Evolutionary conservation across 129 eudicot species (phyloP).

Genomic region (Calendula officinalis): DNA sequence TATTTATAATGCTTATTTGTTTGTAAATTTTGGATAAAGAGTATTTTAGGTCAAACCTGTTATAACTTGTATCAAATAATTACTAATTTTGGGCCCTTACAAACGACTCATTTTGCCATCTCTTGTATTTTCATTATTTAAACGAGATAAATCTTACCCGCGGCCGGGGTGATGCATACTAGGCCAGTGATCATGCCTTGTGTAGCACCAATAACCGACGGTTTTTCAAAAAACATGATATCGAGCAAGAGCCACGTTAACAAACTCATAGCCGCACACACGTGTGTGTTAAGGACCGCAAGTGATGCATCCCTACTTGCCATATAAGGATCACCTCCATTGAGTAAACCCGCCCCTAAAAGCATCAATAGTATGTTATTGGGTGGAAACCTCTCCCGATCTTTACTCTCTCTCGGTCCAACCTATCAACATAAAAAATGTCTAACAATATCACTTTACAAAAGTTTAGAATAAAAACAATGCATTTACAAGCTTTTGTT

Average conservation of each 20-base stretch:
- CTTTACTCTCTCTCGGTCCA: constrained; percentile 61
- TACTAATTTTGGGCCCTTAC: too few species aligned
- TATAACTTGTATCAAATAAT: too few species aligned
- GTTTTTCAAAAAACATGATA: constrained; percentile 62
- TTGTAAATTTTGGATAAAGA: too few species aligned
- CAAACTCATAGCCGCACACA: constrained; percentile 74
- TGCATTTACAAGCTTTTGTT: too few species aligned
- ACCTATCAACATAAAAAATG: constrained; percentile 41
- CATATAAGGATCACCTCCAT: constrained; percentile 78
- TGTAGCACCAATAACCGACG: constrained; percentile 80
- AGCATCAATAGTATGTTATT: constrained; percentile 79
- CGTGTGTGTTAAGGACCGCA: constrained; percentile 77
- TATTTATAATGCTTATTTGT: too few species aligned
- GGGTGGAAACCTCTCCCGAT: constrained; percentile 75
- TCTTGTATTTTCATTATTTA: not conserved
- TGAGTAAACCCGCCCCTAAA: constrained; percentile 79
- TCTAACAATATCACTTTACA: too few species aligned
- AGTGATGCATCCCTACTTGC: constrained; percentile 77
- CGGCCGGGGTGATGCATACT: constrained; percentile 89
- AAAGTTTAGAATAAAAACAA: too few species aligned
- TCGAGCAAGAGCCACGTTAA: constrained; percentile 77
- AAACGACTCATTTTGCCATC: not conserved
- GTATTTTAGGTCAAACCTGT: too few species aligned
- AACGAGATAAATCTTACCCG: constrained; percentile 41
- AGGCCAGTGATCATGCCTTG: constrained; percentile 83